Evolutionary conservation across 306 rosid genomes (phyloP).

Genomic region (Adenanthera pavonina): DNA sequence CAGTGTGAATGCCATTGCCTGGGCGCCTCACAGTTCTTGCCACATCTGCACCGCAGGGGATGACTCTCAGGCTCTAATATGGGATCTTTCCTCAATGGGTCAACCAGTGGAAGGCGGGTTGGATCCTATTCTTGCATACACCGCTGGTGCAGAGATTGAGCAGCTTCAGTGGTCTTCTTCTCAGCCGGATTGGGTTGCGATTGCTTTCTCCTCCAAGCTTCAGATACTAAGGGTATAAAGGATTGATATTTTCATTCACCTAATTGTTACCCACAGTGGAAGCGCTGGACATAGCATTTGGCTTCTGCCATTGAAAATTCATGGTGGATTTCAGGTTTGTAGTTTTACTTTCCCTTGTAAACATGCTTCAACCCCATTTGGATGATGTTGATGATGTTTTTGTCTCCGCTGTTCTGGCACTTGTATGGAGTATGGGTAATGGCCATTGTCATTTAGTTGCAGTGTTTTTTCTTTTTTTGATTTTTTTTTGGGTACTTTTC

Average conservation of each 20-base stretch:
- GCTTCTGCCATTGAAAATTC: not conserved
- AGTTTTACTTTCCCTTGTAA: not conserved
- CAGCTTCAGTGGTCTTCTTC: constrained; percentile 99
- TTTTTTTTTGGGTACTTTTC: not conserved
- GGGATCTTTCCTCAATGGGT: constrained; percentile 98
- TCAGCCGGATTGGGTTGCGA: constrained; percentile 99
- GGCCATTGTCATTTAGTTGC: not conserved
- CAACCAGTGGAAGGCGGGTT: constrained; percentile 92
- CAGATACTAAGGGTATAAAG: constrained; percentile 94
- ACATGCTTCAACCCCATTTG: not conserved
- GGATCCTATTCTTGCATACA: constrained; percentile 96
- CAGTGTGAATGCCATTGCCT: constrained; percentile 90
- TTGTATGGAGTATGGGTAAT: constrained; percentile 3
- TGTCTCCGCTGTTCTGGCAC: not conserved
- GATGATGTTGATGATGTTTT: not conserved
- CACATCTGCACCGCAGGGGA: constrained; percentile 98
- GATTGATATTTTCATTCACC: not conserved
- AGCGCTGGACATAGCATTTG: not conserved
- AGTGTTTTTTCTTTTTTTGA: not conserved
- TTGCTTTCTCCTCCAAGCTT: constrained; percentile 92
- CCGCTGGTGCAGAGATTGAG: constrained; percentile 97
- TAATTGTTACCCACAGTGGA: not conserved
- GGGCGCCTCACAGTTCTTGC: constrained; percentile 98
- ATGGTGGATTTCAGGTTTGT: constrained; percentile 21
- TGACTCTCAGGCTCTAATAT: constrained; percentile 94